These are phyloP conservation scores for Neonectria punicea DNA, from an alignment of 2,329 filamentous ascomycete genomes.

Conservation along the genomic window DNA sequence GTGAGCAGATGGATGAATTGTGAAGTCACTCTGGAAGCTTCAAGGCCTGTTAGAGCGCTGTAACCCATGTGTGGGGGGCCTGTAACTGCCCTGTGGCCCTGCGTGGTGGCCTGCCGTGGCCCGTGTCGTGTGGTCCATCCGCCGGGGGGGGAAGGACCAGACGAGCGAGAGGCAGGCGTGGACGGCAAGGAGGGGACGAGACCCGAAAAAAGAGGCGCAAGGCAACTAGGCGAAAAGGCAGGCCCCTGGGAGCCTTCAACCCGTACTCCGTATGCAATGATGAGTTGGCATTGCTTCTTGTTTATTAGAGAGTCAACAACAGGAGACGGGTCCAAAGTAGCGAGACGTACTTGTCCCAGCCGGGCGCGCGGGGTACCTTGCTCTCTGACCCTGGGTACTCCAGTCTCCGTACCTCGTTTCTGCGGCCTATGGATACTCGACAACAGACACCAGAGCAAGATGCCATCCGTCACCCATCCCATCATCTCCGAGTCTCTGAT, in stretches of 20 bases:
- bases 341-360: slow-evolving; percentile 31
- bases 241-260: slow-evolving; percentile 48
- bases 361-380: slow-evolving; percentile 38
- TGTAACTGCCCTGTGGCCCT: background rate
- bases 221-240: slow-evolving; percentile 33
- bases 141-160: slow-evolving; percentile 34
- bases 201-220: slow-evolving; percentile 37
- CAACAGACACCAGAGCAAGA: slow-evolving; percentile 6
- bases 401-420: slow-evolving; percentile 13
- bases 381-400: slow-evolving; percentile 15
- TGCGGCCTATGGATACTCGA: background rate
- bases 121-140: slow-evolving; percentile 22
- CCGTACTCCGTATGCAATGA: slow-evolving; percentile 78
- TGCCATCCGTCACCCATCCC: slow-evolving; percentile 7
- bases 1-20: slow-evolving; percentile 6
- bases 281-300: slow-evolving; percentile 77
- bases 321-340: slow-evolving; percentile 35
- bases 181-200: slow-evolving; percentile 22
- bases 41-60: slow-evolving; percentile 14
- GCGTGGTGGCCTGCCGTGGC: slow-evolving; percentile 13
- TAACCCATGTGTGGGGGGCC: slow-evolving; percentile 8
- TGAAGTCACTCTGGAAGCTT: background rate
- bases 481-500: background rate
- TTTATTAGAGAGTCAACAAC: slow-evolving; percentile 59
- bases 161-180: slow-evolving; percentile 15